Conservation (phyloP, 495 filamentous ascomycete genomes). For the Cercophora sp. region DNA sequence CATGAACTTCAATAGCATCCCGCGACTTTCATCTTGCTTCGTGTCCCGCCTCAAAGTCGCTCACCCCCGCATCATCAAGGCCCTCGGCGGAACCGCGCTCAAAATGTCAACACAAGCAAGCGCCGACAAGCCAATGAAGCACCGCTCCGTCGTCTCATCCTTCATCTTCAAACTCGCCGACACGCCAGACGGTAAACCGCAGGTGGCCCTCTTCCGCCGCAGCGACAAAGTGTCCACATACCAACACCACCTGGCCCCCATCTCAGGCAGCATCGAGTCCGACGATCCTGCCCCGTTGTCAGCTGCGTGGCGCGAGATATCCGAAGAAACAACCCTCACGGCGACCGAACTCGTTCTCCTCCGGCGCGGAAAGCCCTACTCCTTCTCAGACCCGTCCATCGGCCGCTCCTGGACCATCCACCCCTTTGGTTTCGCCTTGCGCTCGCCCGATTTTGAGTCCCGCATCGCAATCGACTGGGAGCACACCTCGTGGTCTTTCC, state of each 20-base stretch:
- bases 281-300: constrained; percentile 46
- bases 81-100: neutral
- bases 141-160: constrained; percentile 50
- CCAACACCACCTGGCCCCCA: constrained; percentile 52
- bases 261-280: constrained; percentile 56
- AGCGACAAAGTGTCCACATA: constrained; percentile 57
- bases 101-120: constrained; percentile 6
- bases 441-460: constrained; percentile 27
- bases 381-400: constrained; percentile 50
- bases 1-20: too few species aligned
- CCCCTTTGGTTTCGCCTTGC: constrained; percentile 58
- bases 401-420: constrained; percentile 59
- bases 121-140: constrained; percentile 19
- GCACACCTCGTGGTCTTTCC: constrained; percentile 55
- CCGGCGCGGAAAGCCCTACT: constrained; percentile 55
- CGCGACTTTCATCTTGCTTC: neutral
- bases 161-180: constrained; percentile 50
- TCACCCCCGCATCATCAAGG: neutral
- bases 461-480: constrained; percentile 60
- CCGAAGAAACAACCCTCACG: constrained; percentile 58
- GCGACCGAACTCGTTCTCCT: constrained; percentile 43
- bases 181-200: constrained; percentile 25
- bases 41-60: neutral
- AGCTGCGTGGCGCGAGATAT: constrained; percentile 59
- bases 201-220: constrained; percentile 56